Evolutionary conservation across 768 basidiomycete genomes (phyloP).

Genomic region (Mycena leptocephala): DNA sequence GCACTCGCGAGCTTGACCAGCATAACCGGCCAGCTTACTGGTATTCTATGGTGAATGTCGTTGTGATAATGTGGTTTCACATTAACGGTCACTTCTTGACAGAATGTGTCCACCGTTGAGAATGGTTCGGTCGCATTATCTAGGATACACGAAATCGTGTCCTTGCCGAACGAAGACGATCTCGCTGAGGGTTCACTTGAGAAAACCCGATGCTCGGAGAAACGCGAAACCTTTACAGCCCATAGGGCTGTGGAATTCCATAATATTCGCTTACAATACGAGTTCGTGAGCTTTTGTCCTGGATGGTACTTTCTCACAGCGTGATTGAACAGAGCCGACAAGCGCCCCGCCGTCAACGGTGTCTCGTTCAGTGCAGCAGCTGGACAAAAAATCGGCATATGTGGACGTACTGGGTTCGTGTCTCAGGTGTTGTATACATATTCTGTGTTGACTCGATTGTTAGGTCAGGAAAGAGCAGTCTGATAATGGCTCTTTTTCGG

Average conservation of each 20-base stretch:
- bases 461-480: constrained; percentile 26
- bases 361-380: neutral
- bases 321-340: neutral
- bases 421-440: too few species aligned
- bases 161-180: constrained; percentile 20
- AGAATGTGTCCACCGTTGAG: constrained; percentile 28
- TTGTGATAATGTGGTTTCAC: too few species aligned
- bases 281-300: neutral
- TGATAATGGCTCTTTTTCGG: constrained; percentile 27
- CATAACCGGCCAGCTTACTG: constrained; percentile 3
- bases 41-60: neutral
- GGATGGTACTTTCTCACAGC: neutral
- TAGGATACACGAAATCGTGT: constrained; percentile 32
- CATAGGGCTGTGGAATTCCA: constrained; percentile 8
- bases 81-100: neutral
- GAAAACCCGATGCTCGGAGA: too few species aligned
- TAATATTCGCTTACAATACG: constrained; percentile 22
- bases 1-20: constrained; percentile 15
- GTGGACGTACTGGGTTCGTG: neutral
- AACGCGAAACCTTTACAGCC: too few species aligned
- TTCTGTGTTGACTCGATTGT: too few species aligned
- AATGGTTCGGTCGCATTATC: constrained; percentile 30
- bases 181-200: too few species aligned
- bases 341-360: neutral
- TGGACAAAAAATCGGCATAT: neutral